Evolutionary conservation across 495 filamentous ascomycete species (phyloP).

Genomic region (Penicillium macrosclerotiorum): DNA sequence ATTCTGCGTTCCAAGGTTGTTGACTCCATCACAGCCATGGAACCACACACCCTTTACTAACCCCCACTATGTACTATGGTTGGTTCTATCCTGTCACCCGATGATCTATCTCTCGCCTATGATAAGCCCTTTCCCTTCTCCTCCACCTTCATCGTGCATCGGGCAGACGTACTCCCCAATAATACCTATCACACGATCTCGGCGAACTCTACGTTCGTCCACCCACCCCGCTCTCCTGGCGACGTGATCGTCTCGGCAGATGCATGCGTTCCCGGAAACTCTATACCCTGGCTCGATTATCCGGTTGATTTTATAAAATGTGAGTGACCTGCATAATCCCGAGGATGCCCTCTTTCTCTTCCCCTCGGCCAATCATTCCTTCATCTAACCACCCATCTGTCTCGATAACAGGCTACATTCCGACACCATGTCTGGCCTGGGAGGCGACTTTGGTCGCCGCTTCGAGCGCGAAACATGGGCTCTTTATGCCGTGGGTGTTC

Average conservation of each 20-base stretch:
- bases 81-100: conserved; percentile 15
- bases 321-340: conserved; percentile 13
- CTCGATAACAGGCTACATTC: conserved; percentile 20
- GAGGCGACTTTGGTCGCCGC: conserved; percentile 28
- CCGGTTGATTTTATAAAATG: conserved; percentile 18
- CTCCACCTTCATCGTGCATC: background rate
- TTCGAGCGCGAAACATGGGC: conserved; percentile 48
- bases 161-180: conserved; percentile 8
- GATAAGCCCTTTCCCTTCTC: conserved; percentile 15
- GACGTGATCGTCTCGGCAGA: conserved; percentile 15
- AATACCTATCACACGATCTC: conserved; percentile 13
- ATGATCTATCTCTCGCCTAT: conserved; percentile 11
- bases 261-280: conserved; percentile 17
- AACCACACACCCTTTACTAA: conserved; percentile 1
- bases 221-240: conserved; percentile 7
- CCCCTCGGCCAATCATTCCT: conserved; percentile 6
- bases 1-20: conserved; percentile 6
- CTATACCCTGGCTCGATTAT: conserved; percentile 7
- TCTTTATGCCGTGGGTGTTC: conserved; percentile 44
- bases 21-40: conserved; percentile 11
- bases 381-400: conserved; percentile 10
- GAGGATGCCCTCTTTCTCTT: background rate
- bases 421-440: conserved; percentile 35
- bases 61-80: conserved; percentile 6
- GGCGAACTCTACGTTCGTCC: conserved; percentile 12